Base-by-base conservation (phyloP, 768 basidiomycete species). In the Agrocybe chaxingu region DNA sequence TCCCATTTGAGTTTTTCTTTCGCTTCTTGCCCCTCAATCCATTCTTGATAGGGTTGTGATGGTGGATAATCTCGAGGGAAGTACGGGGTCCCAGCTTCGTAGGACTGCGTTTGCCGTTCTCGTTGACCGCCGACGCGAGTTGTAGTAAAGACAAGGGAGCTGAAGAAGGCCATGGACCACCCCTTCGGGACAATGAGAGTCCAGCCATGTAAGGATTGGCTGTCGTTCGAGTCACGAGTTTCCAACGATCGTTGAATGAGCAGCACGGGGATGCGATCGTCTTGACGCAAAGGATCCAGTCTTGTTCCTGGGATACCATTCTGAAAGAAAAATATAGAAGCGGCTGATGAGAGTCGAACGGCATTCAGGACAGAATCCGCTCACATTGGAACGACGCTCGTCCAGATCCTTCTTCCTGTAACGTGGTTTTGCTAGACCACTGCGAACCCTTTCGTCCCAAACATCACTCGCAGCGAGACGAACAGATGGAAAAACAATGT, bases 141-240 rank as follows among this genome's bases (percentile, higher is more conserved):
- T 16, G 89, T 87, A 0, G 94, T 93, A 65, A 82, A 84, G 3
- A 78, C 76, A 44, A 99, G 78, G 2, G 94, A 95, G 36, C 76
- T 77, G 54, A 90, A 82, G 69, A 98, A 92, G 1, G 94, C 77
- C 86, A 93, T 96, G 0, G 81, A 79, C 93, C 94, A 98, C 9
- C 92, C 93, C 1, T 82, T 74, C 3, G 96, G 96, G 31, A 96
- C 65, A 41, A 97, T 73, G 7, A 99, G 70, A 7, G 85, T 92
- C 87, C 91, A 97, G 35, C 95, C 94, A 58, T 93, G 84, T 30
- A 92, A 70, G 1, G 76, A 71, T 55, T 74, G 71, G 8, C 60
- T 65, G 38, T 67, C 64, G 11, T 65, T 58, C 11, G 59, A 52
- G 36, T 50, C 49, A 19, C 63, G 48, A 8, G 56, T 45, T 50